Evolutionary conservation across 176 grass and related monocot species (phyloP).

Genomic region (Carex littledalei): DNA sequence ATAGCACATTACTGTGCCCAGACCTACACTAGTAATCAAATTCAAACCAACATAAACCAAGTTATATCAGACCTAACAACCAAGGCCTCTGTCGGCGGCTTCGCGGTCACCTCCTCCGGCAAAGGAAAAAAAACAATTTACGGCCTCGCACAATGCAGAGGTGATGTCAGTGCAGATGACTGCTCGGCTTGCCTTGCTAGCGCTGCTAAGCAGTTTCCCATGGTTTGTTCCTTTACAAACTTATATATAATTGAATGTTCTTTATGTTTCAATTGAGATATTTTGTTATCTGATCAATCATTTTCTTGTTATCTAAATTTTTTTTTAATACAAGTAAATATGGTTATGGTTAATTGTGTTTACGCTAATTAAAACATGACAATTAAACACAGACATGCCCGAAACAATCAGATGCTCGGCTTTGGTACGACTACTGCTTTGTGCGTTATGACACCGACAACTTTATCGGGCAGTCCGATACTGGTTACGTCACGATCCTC

Average conservation of each 20-base stretch:
- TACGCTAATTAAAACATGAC: background rate
- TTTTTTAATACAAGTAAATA: background rate
- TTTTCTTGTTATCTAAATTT: background rate
- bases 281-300: background rate
- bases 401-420: slow-evolving; percentile 30
- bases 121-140: slow-evolving; percentile 28
- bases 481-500: slow-evolving; percentile 39
- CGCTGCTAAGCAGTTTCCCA: slow-evolving; percentile 16
- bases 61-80: slow-evolving; percentile 43
- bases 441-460: slow-evolving; percentile 37
- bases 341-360: background rate
- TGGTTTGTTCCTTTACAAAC: background rate
- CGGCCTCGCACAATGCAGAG: slow-evolving; percentile 73
- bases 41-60: slow-evolving; percentile 36
- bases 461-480: slow-evolving; percentile 55
- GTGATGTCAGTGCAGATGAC: slow-evolving; percentile 46
- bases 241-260: background rate
- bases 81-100: slow-evolving; percentile 30
- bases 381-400: slow-evolving; percentile 26
- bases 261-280: no score
- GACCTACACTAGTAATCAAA: slow-evolving; percentile 24
- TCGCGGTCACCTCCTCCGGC: slow-evolving; percentile 33
- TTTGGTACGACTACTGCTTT: slow-evolving; percentile 85
- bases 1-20: slow-evolving; percentile 38
- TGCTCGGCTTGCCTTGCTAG: slow-evolving; percentile 36